These are phyloP conservation scores for Trypanosoma congolense DNA, from an alignment of 208 protist genomes.

Conservation along the genomic window DNA sequence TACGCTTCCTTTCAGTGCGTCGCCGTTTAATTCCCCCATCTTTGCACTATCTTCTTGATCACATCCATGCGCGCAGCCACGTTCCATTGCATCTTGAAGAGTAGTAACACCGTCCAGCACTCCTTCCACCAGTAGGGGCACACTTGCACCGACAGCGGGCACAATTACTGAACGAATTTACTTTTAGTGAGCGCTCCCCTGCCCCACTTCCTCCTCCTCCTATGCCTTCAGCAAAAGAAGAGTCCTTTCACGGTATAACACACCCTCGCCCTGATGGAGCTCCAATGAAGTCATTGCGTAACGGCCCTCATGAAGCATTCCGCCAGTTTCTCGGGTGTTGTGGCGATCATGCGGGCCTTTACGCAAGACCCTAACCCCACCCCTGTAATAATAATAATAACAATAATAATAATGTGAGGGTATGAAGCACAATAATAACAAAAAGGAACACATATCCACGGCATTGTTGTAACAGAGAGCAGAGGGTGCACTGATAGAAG, in stretches of 20 bases:
- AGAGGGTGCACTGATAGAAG: no score
- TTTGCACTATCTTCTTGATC: conserved; percentile 1
- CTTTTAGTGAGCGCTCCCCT: no score
- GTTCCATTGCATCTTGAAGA: conserved; percentile 6
- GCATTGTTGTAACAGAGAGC: no score
- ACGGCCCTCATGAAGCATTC: conserved; percentile 6
- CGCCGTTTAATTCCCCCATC: no score
- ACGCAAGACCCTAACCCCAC: no score
- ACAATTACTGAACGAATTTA: no score
- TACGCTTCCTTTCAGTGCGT: no score
- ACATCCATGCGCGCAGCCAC: background rate
- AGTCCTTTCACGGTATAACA: conserved; percentile 7
- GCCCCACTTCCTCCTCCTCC: background rate
- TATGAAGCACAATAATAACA: background rate
- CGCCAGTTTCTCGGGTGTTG: no score
- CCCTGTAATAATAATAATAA: no score
- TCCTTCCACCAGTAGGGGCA: conserved; percentile 1
- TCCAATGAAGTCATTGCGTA: conserved; percentile 25
- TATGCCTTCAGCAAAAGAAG: conserved; percentile 2
- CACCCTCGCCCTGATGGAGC: conserved; percentile 31
- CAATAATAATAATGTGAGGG: background rate
- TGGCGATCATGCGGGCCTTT: no score
- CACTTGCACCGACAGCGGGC: no score
- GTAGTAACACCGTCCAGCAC: conserved; percentile 14
- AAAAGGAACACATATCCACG: no score